Evolutionary conservation across 768 basidiomycete species (phyloP).

Genomic region (Lactarius trivialis): DNA sequence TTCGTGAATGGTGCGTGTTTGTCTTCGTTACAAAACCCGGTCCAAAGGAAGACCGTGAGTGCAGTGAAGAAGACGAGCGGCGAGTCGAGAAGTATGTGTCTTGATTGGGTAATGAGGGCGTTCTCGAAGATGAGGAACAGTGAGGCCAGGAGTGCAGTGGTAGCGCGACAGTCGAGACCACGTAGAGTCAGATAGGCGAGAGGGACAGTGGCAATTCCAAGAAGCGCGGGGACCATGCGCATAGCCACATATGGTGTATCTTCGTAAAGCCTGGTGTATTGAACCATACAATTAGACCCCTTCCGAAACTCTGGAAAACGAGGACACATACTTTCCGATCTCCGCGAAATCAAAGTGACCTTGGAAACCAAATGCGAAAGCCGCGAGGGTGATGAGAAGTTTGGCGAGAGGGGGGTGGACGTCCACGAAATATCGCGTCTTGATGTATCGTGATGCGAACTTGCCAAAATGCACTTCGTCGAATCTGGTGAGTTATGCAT

Average conservation of each 20-base stretch:
- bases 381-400: slow-evolving; percentile 87
- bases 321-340: slow-evolving; percentile 76
- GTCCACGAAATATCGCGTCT: slow-evolving; percentile 86
- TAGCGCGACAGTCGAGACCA: slow-evolving; percentile 84
- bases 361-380: slow-evolving; percentile 79
- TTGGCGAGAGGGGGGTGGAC: slow-evolving; percentile 98
- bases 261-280: slow-evolving; percentile 58
- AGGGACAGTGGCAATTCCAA: slow-evolving; percentile 87
- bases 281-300: not conserved
- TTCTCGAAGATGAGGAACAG: slow-evolving; percentile 96
- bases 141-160: slow-evolving; percentile 85
- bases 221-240: slow-evolving; percentile 87
- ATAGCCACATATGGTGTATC: slow-evolving; percentile 93
- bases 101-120: slow-evolving; percentile 89
- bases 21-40: slow-evolving; percentile 88
- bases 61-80: slow-evolving; percentile 99
- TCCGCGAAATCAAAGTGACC: slow-evolving; percentile 97
- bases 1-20: slow-evolving; percentile 75
- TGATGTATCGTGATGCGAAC: slow-evolving; percentile 91
- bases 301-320: not conserved
- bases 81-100: slow-evolving; percentile 95
- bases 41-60: slow-evolving; percentile 80
- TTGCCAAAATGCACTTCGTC: slow-evolving; percentile 99
- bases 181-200: slow-evolving; percentile 91
- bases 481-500: slow-evolving; percentile 49